These are phyloP conservation scores for Cyberlindnera lachancei DNA, from an alignment of 805 yeast species.

Conservation along the genomic window DNA sequence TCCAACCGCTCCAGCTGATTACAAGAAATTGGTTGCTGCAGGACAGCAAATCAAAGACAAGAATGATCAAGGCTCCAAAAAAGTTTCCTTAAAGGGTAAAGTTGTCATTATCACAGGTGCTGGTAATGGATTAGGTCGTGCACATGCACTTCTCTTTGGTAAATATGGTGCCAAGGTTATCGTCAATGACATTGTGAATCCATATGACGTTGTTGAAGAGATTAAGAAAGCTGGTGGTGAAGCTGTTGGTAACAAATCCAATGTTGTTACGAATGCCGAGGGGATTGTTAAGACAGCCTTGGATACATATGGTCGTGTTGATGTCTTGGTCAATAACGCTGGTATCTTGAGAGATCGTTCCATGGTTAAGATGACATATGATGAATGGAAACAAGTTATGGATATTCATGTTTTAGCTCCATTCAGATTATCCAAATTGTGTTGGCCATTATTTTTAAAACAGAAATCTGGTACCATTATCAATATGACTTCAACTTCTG, in stretches of 20 bases:
- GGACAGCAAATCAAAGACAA: slow-evolving; percentile 41
- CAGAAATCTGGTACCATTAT: slow-evolving; percentile 77
- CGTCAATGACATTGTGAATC: slow-evolving; percentile 81
- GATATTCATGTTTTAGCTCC: slow-evolving; percentile 82
- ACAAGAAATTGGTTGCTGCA: slow-evolving; percentile 49
- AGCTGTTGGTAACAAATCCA: slow-evolving; percentile 80
- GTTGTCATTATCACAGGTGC: slow-evolving; percentile 94
- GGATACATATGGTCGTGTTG: slow-evolving; percentile 72
- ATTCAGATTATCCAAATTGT: slow-evolving; percentile 73
- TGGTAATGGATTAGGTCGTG: slow-evolving; percentile 89
- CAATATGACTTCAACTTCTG: slow-evolving; percentile 92
- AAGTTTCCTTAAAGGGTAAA: slow-evolving; percentile 63
- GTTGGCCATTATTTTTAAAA: slow-evolving; percentile 83
- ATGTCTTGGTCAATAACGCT: slow-evolving; percentile 85
- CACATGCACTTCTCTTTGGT: slow-evolving; percentile 80
- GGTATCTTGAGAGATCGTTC: slow-evolving; percentile 91
- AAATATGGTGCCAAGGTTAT: slow-evolving; percentile 93
- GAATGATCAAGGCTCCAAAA: slow-evolving; percentile 49
- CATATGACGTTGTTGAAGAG: slow-evolving; percentile 66
- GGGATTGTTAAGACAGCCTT: slow-evolving; percentile 73
- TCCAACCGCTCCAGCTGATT: slow-evolving; percentile 71
- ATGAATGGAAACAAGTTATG: slow-evolving; percentile 75
- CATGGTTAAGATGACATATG: slow-evolving; percentile 73
- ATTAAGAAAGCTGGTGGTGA: slow-evolving; percentile 64
- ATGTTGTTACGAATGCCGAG: slow-evolving; percentile 70